A percentile compares a stretch with the other conserved stretches of the same genome.
Conservation (phyloP, 495 filamentous ascomycete genomes). For the Trichoderma asperelloides region DNA sequence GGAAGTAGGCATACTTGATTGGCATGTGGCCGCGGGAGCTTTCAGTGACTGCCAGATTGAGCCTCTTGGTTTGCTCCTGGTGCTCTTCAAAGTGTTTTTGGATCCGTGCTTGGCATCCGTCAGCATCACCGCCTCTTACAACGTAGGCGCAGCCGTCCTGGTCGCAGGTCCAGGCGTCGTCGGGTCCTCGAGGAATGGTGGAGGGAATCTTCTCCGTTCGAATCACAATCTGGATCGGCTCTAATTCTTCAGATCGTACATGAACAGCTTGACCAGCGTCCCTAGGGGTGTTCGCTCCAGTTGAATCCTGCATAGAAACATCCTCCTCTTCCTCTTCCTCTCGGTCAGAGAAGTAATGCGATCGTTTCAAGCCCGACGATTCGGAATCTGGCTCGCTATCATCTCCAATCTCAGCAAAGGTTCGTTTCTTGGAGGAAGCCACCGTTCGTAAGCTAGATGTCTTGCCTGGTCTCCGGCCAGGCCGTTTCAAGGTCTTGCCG, state of each 20-base stretch:
- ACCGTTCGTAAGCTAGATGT: slow-evolving; percentile 23
- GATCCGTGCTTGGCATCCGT: slow-evolving; percentile 50
- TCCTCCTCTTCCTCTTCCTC: slow-evolving; percentile 24
- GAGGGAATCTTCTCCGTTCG: slow-evolving; percentile 36
- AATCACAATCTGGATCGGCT: slow-evolving; percentile 28
- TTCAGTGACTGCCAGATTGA: slow-evolving; percentile 43
- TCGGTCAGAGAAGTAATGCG: slow-evolving; percentile 19
- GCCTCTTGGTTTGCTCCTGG: slow-evolving; percentile 51
- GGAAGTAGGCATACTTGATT: slow-evolving; percentile 42
- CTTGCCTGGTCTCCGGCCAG: slow-evolving; percentile 24
- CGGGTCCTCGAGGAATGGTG: slow-evolving; percentile 39
- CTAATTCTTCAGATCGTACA: slow-evolving; percentile 17
- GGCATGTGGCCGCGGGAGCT: slow-evolving; percentile 44
- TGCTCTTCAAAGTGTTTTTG: slow-evolving; percentile 57
- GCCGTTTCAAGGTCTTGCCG: neutral
- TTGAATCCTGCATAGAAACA: slow-evolving; percentile 1
- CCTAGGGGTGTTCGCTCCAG: neutral
- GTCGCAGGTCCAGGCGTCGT: slow-evolving; percentile 62
- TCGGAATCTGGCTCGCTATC: slow-evolving; percentile 11
- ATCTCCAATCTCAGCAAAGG: slow-evolving; percentile 26
- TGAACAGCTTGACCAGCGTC: slow-evolving; percentile 8
- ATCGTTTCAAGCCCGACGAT: neutral
- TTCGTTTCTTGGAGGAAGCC: slow-evolving; percentile 25
- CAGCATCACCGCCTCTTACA: slow-evolving; percentile 49
- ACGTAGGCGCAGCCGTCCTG: slow-evolving; percentile 57